Percentiles rank a stretch among this genome's conserved stretches.
These are phyloP conservation scores for Calonectria naviculata DNA, from an alignment of 2,329 filamentous ascomycete species.

Conservation along the genomic window DNA sequence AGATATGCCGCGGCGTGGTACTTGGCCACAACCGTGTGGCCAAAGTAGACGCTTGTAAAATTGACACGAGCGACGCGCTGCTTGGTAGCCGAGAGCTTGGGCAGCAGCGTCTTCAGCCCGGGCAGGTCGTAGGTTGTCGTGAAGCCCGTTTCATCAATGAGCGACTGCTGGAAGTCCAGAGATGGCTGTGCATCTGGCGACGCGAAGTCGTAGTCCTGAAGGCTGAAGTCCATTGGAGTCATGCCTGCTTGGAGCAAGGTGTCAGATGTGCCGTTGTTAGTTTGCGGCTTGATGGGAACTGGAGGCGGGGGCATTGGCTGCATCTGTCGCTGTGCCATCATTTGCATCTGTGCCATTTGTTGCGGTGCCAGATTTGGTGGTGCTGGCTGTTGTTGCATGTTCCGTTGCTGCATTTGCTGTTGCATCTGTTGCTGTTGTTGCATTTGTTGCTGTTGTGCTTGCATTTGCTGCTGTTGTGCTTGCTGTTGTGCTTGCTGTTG, in stretches of 20 bases:
- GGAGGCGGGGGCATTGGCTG: neutral
- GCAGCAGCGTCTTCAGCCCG: conserved; percentile 65
- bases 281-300: neutral
- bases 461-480: neutral
- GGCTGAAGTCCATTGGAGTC: neutral
- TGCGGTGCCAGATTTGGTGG: conserved; percentile 6
- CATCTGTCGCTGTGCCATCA: too few relatives aligned
- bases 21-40: conserved; percentile 70
- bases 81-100: conserved; percentile 62
- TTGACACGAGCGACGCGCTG: conserved; percentile 69
- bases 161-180: conserved; percentile 57
- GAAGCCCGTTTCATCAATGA: conserved; percentile 68
- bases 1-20: conserved; percentile 70
- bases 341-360: neutral
- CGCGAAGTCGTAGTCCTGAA: conserved; percentile 31
- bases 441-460: neutral
- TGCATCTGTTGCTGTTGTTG: conserved; percentile 7
- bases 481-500: conserved; percentile 13
- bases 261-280: too few relatives aligned
- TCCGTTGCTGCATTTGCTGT: conserved; percentile 1
- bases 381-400: conserved; percentile 7
- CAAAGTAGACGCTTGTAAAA: conserved; percentile 63
- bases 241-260: too few relatives aligned
- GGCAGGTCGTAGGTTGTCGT: conserved; percentile 72
- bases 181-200: conserved; percentile 43